Evolutionary conservation across 768 basidiomycete species (phyloP), one percentile per base, ranked within the genome.

Genomic region (Trametes cinnabarina): DNA sequence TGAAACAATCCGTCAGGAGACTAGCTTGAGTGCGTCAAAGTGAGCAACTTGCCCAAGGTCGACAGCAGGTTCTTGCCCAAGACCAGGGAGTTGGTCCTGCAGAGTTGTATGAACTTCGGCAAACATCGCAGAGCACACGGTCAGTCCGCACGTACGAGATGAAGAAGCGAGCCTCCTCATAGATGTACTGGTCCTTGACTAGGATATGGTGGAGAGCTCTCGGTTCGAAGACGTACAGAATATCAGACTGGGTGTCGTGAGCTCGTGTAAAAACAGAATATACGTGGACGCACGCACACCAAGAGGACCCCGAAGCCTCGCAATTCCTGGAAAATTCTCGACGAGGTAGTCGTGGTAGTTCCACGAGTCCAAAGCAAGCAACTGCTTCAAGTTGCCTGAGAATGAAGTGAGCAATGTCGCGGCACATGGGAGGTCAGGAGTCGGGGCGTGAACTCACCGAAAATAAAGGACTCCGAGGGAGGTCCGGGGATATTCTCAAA

Each of bases 401-500:
- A 6, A 11, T 32, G 6, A 5, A 32, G 30, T 32, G 5, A 32
- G 30, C 30, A 32, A 32, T 32, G 30, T 32, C 30, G 11, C 30
- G 6, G 30, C 30, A 43, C 11, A 6, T 32, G 30, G 7, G 1
- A 32, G 1, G 30, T 7, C 30, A 12, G 12, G 30, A 1, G 30
- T 1, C 30, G 30, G 2, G 30, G 12, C 54, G 14, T 25, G n/a
- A n/a, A n/a, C n/a, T n/a, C n/a, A 61, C 65, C 65, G 15, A 26
- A 61, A 11, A 53, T 32, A 37, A 59, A 58, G 9, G 65, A 63
- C 25, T 30, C 14, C 1, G 62, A 28, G 14, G 53, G 48, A 3
- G 62, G 65, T 1, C 65, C 65, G 23, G 65, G 65, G 1, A 65
- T 53, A 19, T 61, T 63, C 25, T 65, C 62, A 2, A 65, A 41